These are phyloP conservation scores for Lachancea sp. DNA, from an alignment of 805 yeast species.

Conservation along the genomic window DNA sequence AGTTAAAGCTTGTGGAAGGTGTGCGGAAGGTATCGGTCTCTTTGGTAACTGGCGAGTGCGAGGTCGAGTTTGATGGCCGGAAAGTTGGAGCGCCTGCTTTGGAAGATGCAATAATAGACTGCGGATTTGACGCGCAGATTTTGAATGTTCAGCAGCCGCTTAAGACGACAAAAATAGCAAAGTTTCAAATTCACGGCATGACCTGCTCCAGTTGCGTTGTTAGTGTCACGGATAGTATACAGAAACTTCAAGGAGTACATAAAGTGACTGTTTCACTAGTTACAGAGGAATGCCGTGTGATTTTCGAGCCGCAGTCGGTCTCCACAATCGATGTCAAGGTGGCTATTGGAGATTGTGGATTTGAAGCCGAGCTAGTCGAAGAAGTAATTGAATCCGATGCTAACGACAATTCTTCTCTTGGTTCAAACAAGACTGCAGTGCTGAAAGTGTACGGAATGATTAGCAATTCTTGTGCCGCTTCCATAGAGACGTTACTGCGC, in stretches of 20 bases:
- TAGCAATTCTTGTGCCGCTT: conserved; percentile 46
- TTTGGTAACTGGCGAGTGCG: conserved; percentile 66
- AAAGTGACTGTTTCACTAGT: conserved; percentile 60
- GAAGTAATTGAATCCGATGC: conserved; percentile 5
- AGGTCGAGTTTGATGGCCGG: conserved; percentile 41
- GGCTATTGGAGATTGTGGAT: conserved; percentile 70
- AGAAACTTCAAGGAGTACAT: conserved; percentile 43
- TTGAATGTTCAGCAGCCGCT: not conserved
- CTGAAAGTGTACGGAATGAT: conserved; percentile 55
- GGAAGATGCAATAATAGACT: conserved; percentile 55
- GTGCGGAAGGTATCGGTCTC: conserved; percentile 57
- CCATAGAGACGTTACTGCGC: conserved; percentile 44
- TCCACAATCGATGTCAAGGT: conserved; percentile 37
- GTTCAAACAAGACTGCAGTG: conserved; percentile 9
- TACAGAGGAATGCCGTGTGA: conserved; percentile 63
- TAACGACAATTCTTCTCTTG: not conserved
- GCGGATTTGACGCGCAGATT: conserved; percentile 57
- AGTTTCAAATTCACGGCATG: conserved; percentile 57
- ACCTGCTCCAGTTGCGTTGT: conserved; percentile 84
- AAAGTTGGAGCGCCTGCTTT: conserved; percentile 35
- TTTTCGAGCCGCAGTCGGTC: conserved; percentile 36
- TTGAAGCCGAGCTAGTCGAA: conserved; percentile 40
- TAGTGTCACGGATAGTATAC: conserved; percentile 52
- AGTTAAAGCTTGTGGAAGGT: conserved; percentile 43
- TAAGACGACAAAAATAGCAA: conserved; percentile 3